Base-by-base conservation (phyloP, 768 basidiomycete genomes). In the Termitomyces sp. region DNA sequence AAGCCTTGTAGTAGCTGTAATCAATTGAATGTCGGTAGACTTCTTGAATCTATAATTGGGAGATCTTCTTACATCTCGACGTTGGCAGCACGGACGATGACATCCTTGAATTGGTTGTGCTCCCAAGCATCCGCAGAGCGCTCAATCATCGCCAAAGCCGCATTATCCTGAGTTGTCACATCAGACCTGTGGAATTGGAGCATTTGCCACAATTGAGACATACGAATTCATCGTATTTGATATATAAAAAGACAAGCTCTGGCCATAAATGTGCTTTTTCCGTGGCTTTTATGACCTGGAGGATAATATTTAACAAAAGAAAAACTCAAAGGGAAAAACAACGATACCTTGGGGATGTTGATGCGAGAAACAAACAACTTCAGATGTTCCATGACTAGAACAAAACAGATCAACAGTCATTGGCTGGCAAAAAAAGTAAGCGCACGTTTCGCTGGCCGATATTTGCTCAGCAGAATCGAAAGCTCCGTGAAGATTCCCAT, bases 401-500 rank as follows among this genome's bases (percentile, higher is more conserved):
- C 3, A 50, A 59, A 28, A 57, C 58, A 49, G 59, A 53, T 56
- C 8, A 53, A 13, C 14, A 43, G 5, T 32, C 43, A 22, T 28
- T 50, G 14, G 35, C 28, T 30, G 58, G 45, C 32, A 38, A 40
- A 51, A 16, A 18, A 1, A 28, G 12, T 36, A 54, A 18, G 12
- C 90, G 72, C 67, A 94, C 94, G 78, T 73, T 94, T 96, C 62
- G 88, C 88, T 1, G 95, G 95, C 70, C 85, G 83, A 73, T 97
- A 98, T 75, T 97, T 98, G 82, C 94, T 93, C 68, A 97, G 87
- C 45, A 98, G 73, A 58, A 92, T 89, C 2, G 92, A 83, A 42
- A 98, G 79, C 69, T 98, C 96, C 6, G 96, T 97, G 77, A 98
- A 98, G 70, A 98, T 95, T 63, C 96, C 96, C 94, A 96, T 95